Evolutionary conservation across 2,329 filamentous ascomycete species (phyloP).

Genomic region (Byssothecium circinans): DNA sequence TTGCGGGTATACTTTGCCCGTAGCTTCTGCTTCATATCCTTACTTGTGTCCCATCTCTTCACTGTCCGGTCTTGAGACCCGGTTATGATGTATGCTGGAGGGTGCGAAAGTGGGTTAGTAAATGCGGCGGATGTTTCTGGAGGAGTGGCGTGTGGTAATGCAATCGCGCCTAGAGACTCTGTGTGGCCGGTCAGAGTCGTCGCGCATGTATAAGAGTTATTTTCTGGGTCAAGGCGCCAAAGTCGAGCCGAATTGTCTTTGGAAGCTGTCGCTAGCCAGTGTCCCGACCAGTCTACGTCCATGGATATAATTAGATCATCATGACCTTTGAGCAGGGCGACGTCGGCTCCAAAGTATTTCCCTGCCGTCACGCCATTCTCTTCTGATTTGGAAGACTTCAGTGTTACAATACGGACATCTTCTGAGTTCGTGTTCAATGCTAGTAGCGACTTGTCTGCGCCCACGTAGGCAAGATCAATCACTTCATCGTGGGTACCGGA

Average conservation of each 20-base stretch:
- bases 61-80: slow-evolving; percentile 95
- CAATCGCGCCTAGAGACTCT: slow-evolving; percentile 88
- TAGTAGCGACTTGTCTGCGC: slow-evolving; percentile 76
- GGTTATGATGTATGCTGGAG: slow-evolving; percentile 82
- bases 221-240: slow-evolving; percentile 80
- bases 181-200: slow-evolving; percentile 87
- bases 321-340: slow-evolving; percentile 84
- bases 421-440: slow-evolving; percentile 95
- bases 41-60: slow-evolving; percentile 82
- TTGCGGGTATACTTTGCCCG: slow-evolving; percentile 84
- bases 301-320: slow-evolving; percentile 94
- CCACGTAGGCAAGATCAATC: slow-evolving; percentile 87
- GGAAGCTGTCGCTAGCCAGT: slow-evolving; percentile 93
- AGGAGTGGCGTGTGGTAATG: slow-evolving; percentile 72
- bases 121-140: slow-evolving; percentile 69
- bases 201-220: slow-evolving; percentile 75
- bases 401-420: slow-evolving; percentile 83
- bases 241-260: slow-evolving; percentile 95
- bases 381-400: slow-evolving; percentile 44
- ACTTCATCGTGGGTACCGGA: slow-evolving; percentile 98
- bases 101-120: slow-evolving; percentile 73
- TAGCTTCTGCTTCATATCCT: slow-evolving; percentile 56
- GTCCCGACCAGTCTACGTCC: slow-evolving; percentile 93
- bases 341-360: slow-evolving; percentile 82
- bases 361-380: slow-evolving; percentile 8